These are phyloP conservation scores for Sphagnurus paluster DNA, from an alignment of 1,284 basidiomycete species.

Conservation along the genomic window DNA sequence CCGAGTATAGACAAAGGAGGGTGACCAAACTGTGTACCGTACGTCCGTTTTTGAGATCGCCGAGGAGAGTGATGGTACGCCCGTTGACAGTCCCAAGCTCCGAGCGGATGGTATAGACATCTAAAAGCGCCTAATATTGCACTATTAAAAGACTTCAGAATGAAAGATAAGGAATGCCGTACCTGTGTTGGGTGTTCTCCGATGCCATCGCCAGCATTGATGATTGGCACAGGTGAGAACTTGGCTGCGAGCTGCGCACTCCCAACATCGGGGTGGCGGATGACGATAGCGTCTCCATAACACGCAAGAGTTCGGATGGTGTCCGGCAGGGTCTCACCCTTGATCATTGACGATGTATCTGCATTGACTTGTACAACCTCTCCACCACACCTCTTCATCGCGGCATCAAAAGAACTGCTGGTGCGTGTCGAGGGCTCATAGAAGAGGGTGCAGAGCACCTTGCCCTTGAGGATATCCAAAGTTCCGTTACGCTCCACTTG, in stretches of 20 bases:
- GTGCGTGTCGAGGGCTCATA: constrained; percentile 98
- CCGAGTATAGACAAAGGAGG: constrained; percentile 89
- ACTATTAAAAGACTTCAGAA: constrained; percentile 1
- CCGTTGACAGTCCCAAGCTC: constrained; percentile 99
- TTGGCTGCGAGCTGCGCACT: constrained; percentile 91
- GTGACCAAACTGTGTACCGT: constrained; percentile 97
- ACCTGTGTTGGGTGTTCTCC: constrained; percentile 98
- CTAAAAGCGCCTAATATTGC: constrained; percentile 74
- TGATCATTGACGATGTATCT: constrained; percentile 86
- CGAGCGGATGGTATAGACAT: constrained; percentile 97
- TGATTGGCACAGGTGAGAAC: constrained; percentile 91
- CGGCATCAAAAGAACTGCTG: constrained; percentile 96
- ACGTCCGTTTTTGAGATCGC: constrained; percentile 97
- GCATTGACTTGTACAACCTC: constrained; percentile 87
- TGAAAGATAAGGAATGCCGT: constrained; percentile 20
- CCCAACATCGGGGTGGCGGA: constrained; percentile 93
- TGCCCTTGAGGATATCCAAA: constrained; percentile 89
- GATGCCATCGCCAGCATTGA: constrained; percentile 97
- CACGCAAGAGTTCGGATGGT: constrained; percentile 95
- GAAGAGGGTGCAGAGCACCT: constrained; percentile 93
- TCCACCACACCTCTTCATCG: constrained; percentile 98
- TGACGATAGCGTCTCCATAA: constrained; percentile 94
- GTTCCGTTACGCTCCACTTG: constrained; percentile 92
- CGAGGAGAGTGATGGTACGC: constrained; percentile 90
- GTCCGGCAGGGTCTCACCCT: constrained; percentile 94